phyloP scores from a whole-genome alignment of 2,329 filamentous ascomycete species.

The Colletotrichum endophyticum region DNA sequence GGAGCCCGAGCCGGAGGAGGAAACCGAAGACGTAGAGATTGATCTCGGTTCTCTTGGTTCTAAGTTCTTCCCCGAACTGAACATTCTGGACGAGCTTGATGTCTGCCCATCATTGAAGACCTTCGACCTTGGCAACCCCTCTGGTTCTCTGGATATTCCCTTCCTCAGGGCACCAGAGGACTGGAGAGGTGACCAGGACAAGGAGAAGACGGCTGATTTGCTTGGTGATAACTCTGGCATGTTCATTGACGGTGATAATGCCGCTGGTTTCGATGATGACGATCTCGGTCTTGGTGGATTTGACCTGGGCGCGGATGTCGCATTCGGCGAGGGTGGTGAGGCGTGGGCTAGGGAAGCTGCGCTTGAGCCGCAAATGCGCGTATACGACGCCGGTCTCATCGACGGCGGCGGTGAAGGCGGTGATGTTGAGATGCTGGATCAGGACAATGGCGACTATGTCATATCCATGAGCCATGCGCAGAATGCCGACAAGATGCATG shows the following conservation, averaged over 20 bases:
- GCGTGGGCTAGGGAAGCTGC: slow-evolving; percentile 93
- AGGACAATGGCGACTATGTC: slow-evolving; percentile 74
- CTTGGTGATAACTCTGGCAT: slow-evolving; percentile 76
- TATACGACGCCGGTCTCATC: slow-evolving; percentile 69
- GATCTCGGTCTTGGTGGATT: slow-evolving; percentile 72
- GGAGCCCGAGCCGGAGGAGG: slow-evolving; percentile 40
- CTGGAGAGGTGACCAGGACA: slow-evolving; percentile 75
- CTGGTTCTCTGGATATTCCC: slow-evolving; percentile 85
- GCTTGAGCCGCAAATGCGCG: slow-evolving; percentile 82
- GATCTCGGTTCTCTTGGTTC: slow-evolving; percentile 77
- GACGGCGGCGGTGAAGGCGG: slow-evolving; percentile 59
- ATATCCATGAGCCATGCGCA: slow-evolving; percentile 76
- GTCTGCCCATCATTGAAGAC: slow-evolving; percentile 94
- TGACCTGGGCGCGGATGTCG: slow-evolving; percentile 73
- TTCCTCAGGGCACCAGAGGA: slow-evolving; percentile 90
- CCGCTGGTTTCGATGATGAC: slow-evolving; percentile 75
- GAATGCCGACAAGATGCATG: slow-evolving; percentile 71
- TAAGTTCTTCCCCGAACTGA: slow-evolving; percentile 86
- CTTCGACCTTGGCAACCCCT: slow-evolving; percentile 88
- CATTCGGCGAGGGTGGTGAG: slow-evolving; percentile 95
- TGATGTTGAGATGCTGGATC: slow-evolving; percentile 65
- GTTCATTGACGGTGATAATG: slow-evolving; percentile 86
- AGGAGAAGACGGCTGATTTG: slow-evolving; percentile 59
- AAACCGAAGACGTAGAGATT: slow-evolving; percentile 67
- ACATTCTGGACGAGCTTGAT: slow-evolving; percentile 80